Percentiles rank a stretch among this genome's conserved stretches.
phyloP scores from a whole-genome alignment of 805 yeast genomes.

The Komagataella phaffii region DNA sequence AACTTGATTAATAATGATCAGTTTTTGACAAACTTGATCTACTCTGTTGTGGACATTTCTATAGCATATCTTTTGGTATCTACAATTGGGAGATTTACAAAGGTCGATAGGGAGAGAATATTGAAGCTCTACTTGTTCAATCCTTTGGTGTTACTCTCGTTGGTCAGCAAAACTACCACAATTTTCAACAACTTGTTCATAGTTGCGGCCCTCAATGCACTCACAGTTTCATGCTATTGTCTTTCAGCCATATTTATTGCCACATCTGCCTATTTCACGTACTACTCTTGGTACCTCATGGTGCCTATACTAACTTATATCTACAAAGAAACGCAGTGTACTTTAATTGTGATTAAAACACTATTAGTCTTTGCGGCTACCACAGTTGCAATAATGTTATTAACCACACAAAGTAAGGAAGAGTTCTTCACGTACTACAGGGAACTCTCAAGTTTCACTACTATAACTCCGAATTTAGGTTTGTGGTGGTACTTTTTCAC shows the following conservation, averaged over 20 bases:
- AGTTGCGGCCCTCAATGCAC: slow-evolving; percentile 29
- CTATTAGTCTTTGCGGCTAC: neutral
- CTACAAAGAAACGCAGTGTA: slow-evolving; percentile 2
- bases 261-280: slow-evolving; percentile 48
- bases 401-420: slow-evolving; percentile 1
- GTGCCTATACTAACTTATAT: slow-evolving; percentile 36
- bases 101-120: slow-evolving; percentile 3
- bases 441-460: slow-evolving; percentile 42
- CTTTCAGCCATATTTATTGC: slow-evolving; percentile 42
- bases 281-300: slow-evolving; percentile 45
- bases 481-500: slow-evolving; percentile 98
- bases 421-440: slow-evolving; percentile 33
- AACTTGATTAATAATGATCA: slow-evolving; percentile 18
- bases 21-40: slow-evolving; percentile 25
- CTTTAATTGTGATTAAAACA: neutral
- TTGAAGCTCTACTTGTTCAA: slow-evolving; percentile 56
- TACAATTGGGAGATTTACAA: slow-evolving; percentile 28
- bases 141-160: slow-evolving; percentile 63
- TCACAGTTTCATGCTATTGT: slow-evolving; percentile 23
- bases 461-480: slow-evolving; percentile 82
- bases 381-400: slow-evolving; percentile 13
- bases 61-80: slow-evolving; percentile 40
- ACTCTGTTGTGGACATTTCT: slow-evolving; percentile 43
- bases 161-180: slow-evolving; percentile 55
- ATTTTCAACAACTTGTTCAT: slow-evolving; percentile 48